phyloP scores from a whole-genome alignment of 2,329 filamentous ascomycete species.

The Calycina herbarum region DNA sequence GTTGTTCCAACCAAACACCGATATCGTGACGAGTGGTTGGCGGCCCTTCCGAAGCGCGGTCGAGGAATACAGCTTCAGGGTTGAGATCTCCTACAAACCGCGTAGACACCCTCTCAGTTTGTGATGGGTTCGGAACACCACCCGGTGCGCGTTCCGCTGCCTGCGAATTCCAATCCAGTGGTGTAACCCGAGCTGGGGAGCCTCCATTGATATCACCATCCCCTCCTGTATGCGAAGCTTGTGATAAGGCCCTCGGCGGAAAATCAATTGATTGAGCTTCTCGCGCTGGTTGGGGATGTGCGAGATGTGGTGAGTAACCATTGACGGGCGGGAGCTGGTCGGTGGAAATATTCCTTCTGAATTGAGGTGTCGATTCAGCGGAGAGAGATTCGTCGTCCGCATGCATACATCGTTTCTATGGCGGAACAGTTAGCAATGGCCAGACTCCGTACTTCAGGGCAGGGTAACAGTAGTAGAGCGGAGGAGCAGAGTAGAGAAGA shows the following conservation, averaged over 20 bases:
- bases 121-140: neutral
- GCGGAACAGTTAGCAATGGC: neutral
- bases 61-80: conserved; percentile 11
- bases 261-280: neutral
- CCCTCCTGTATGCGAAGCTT: neutral
- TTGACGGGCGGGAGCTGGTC: neutral
- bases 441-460: too few relatives aligned
- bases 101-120: neutral
- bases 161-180: neutral
- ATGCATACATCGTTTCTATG: conserved; percentile 12
- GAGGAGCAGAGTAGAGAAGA: too few relatives aligned
- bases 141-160: neutral
- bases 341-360: neutral
- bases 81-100: conserved; percentile 15
- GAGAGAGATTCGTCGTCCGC: neutral
- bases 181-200: neutral
- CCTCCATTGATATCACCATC: neutral
- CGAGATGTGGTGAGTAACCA: neutral
- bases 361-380: neutral
- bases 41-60: neutral
- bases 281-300: neutral
- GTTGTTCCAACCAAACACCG: conserved; percentile 11
- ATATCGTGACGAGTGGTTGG: neutral
- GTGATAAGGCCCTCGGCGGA: neutral
- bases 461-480: too few relatives aligned